These are phyloP conservation scores for Fusarium mundagurra DNA, from an alignment of 2,329 filamentous ascomycete genomes.

Conservation along the genomic window DNA sequence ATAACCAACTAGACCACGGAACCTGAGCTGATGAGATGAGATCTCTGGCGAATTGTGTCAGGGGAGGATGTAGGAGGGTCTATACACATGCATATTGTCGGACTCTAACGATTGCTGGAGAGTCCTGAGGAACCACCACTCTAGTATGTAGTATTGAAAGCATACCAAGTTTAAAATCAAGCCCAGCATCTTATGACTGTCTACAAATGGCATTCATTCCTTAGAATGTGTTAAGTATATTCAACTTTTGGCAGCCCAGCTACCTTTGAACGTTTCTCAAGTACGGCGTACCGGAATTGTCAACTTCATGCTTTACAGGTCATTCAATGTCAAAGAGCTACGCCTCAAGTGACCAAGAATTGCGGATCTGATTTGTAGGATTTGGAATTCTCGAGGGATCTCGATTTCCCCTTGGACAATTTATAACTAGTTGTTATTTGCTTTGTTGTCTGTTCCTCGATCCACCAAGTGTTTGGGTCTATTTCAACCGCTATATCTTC, in stretches of 20 bases:
- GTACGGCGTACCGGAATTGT: accelerated
- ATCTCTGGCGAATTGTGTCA: neutral
- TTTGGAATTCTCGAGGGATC: accelerated
- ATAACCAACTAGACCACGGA: slow-evolving; percentile 41
- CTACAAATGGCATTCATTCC: neutral
- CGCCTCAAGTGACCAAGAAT: accelerated
- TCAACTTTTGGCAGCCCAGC: accelerated
- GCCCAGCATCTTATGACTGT: accelerated
- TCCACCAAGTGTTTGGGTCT: accelerated
- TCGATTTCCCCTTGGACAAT: accelerated
- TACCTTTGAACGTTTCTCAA: neutral
- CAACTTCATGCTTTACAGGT: neutral
- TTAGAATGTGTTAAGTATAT: accelerated
- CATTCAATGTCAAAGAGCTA: neutral
- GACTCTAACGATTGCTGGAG: no score
- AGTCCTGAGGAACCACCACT: neutral
- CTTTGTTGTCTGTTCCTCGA: accelerated
- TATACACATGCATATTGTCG: neutral
- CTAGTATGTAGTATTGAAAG: accelerated
- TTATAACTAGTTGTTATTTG: accelerated
- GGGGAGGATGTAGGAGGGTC: accelerated
- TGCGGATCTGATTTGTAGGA: accelerated
- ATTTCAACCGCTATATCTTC: neutral
- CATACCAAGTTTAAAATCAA: accelerated
- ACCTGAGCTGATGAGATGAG: neutral